A percentile compares a stretch with the other conserved stretches of the same genome.
Evolutionary conservation across 129 eudicot species (phyloP).

Genomic region (Lactuca sativa): DNA sequence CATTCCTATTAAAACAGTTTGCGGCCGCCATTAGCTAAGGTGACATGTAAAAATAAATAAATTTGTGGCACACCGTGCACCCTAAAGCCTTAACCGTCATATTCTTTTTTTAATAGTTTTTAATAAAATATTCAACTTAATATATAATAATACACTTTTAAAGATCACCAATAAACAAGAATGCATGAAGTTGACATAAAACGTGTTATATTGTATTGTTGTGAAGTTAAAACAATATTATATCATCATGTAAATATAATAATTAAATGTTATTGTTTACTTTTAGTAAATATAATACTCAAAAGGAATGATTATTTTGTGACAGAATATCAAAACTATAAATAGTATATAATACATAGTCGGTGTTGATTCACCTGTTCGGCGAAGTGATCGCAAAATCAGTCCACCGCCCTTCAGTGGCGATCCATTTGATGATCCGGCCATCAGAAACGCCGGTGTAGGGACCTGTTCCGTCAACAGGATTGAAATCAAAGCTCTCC

Average conservation of each 20-base stretch:
- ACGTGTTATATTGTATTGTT: neutral
- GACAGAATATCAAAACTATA: no score
- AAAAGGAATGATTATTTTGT: neutral
- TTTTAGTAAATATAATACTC: no score
- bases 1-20: no score
- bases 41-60: no score
- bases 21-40: no score
- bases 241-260: neutral
- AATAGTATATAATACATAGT: neutral
- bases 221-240: neutral
- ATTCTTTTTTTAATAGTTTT: no score
- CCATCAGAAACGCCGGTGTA: slow-evolving; percentile 94
- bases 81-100: no score
- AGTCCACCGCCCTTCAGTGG: slow-evolving; percentile 43
- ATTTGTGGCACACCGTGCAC: no score
- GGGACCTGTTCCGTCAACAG: slow-evolving; percentile 63
- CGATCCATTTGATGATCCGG: slow-evolving; percentile 66
- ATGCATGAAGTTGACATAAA: neutral
- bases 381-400: slow-evolving; percentile 78
- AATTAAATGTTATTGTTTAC: no score
- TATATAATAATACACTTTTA: no score
- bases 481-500: slow-evolving; percentile 77
- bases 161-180: neutral
- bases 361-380: slow-evolving; percentile 36
- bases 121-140: no score